Base-by-base conservation (phyloP, 2,329 filamentous ascomycete genomes). In the Dothideomycetes sp. region DNA sequence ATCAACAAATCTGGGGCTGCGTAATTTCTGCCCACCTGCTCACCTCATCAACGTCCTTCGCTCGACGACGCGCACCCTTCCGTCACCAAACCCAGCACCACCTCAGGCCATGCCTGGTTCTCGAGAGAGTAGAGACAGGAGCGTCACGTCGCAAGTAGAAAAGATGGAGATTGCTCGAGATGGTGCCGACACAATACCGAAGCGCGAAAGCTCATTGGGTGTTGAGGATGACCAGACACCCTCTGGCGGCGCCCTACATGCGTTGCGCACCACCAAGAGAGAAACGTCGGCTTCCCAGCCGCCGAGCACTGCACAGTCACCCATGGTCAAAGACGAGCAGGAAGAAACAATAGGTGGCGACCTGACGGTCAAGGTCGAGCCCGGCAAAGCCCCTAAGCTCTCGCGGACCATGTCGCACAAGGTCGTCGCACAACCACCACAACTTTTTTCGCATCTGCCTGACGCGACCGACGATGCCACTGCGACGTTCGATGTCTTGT, bases 401-500 rank as follows among this genome's bases (percentile, higher is more conserved):
- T 73, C 80, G 50, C 81, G 86, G 53, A 85, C 82, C 56, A 67
- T 76, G 25, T 82, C 83, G 15, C 78, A 84, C 51, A 94, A 84
- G 60, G 61, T 78, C 35, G 62, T 74, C 44, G 64, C 72, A 47
- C 75, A 77, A 43, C 71, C 79, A 43, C 71, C 79, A 38, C 70
- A 69, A 40, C 67, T 94, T 9, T 94, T 83, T 60, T 62, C 71
- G 53, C 72, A 94, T 60, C 67, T 89, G 20, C 80, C 84, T 27
- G 82, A 95, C 61, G 79, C 78, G 50, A 94, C 86, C 3, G 64
- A 69, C 24, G 84, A 91, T 52, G 84, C 91, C 4, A 80, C 75
- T 51, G 67, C 71, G 18, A 76, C 77, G 11, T 98, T 98, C 53
- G 76, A 85, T 50, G 70, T 89, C 37, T 87, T 98, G 48, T 68